Evolutionary conservation across 2,329 filamentous ascomycete species (phyloP), one percentile per base, ranked within the genome.

Genomic region (Karstenula rhodostoma): DNA sequence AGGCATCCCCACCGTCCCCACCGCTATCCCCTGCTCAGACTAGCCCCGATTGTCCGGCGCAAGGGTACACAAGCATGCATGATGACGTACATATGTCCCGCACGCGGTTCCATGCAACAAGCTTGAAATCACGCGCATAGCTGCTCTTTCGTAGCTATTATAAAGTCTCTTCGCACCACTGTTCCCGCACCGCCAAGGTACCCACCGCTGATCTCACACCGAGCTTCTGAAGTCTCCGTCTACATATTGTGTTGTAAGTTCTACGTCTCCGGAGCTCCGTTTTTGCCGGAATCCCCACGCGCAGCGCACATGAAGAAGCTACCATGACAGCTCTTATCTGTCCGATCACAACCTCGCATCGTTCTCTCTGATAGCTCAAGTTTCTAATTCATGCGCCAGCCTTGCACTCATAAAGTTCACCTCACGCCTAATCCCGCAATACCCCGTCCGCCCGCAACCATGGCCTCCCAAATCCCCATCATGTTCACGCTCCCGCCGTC

Each of bases 401-500:
- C n/a, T 8, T 51, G 4, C 48, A 22, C n/a, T 9, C 27, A 19
- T 29, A 15, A 13, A 33, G 33, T n/a, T n/a, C 6, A n/a, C 17
- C 35, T 15, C 35, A 17, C 35, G 17, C 35, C 9, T 17, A 17
- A 4, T 29, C 23, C 23, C 50, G 10, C 23, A 17, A 25, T 3
- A 27, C 15, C 23, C 17, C 7, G 23, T 5, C 25, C 19, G 10
- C 43, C 22, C 19, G 22, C 13, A 43, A 57, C 35, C 17, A 32
- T 29, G 33, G 19, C 29, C 9, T 32, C 33, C 50, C 42, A 47
- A 17, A 61, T 74, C 47, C 74, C 75, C 32, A 37, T 77, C 63
- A 64, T 77, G 63, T 76, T 77, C 68, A 76, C 73, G 17, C 56
- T 76, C 22, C 71, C 74, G 2, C 74, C 74, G 22, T 69, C 66